Base-by-base conservation (phyloP, 345 rosid species). In the Turnera subulata region DNA sequence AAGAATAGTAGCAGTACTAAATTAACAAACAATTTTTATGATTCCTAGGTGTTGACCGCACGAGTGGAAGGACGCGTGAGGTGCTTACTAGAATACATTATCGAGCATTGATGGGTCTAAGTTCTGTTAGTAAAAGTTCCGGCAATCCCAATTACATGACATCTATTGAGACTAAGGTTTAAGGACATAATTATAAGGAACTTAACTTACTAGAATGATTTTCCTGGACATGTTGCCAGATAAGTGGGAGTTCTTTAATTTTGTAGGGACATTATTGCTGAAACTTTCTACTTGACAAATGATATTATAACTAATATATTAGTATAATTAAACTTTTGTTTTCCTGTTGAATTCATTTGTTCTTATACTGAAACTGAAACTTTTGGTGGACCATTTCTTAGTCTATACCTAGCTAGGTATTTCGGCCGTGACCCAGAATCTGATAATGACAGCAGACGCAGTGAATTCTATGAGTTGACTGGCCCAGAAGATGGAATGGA, bases 211-310 rank as follows among this genome's bases (percentile, higher is more conserved):
- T 63, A 60, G 62, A 55, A 5, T 32, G 50, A 33, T 17, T 56
- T 56, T 54, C 56, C 1, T 35, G 19, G 53, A 59, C 71, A 66
- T 56, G 60, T 53, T 59, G 33, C 71, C 71, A 14, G 59, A 45
- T 46, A 54, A 62, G 49, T 39, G 72, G 74, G 73, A 39, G 40
- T 73, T 65, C 77, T 73, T 46, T 74, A 63, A 71, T 47, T 67
- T 61, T 69, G 69, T 77, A 61, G 84, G 81, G 72, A 66, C 66
- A 33, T 68, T 77, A 83, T 77, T 76, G 11, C 73, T 77, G 46
- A 55, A 62, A 58, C 58, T 50, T 65, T 74, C 73, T 48, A 73
- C 84, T 66, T 63, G 58, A 46, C 64, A 10, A 9, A 18, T 20
- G 12, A 42, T 33, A 46, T 1, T n/a, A n/a, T n/a, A n/a, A n/a